These are phyloP conservation scores for Blastobotrys terrestris DNA, from an alignment of 805 yeast genomes.

Conservation along the genomic window DNA sequence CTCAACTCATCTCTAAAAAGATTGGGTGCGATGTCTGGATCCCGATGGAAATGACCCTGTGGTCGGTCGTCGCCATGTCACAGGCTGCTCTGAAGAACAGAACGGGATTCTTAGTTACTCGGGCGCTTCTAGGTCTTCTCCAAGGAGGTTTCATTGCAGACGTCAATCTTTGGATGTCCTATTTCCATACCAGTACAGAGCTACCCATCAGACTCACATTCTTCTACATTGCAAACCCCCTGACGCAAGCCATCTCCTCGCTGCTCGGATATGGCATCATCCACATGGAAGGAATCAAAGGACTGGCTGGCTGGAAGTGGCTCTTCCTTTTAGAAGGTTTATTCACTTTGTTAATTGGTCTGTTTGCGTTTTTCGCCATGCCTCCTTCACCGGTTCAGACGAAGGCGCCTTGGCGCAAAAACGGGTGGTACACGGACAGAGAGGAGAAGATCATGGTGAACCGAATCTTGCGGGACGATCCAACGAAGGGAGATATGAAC, in stretches of 20 bases:
- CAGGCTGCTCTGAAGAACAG: constrained; percentile 27
- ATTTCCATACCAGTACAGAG: constrained; percentile 35
- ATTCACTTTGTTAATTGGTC: constrained; percentile 45
- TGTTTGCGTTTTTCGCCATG: constrained; percentile 40
- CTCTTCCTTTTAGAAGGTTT: constrained; percentile 44
- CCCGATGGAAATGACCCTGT: constrained; percentile 31
- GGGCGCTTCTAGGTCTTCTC: constrained; percentile 36
- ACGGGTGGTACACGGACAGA: constrained; percentile 48
- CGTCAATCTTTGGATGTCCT: constrained; percentile 34
- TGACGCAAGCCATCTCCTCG: constrained; percentile 54
- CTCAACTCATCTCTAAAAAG: constrained; percentile 30
- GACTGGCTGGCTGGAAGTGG: constrained; percentile 45
- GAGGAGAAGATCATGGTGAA: constrained; percentile 56
- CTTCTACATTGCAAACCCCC: constrained; percentile 33
- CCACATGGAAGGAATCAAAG: constrained; percentile 34
- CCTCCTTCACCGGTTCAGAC: constrained; percentile 48
- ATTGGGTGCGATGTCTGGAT: constrained; percentile 34
- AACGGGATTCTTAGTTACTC: constrained; percentile 28
- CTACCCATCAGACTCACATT: constrained; percentile 33
- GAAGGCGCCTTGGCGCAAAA: constrained; percentile 37
- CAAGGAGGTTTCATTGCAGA: constrained; percentile 43
- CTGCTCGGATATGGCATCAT: constrained; percentile 36
- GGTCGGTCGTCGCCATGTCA: constrained; percentile 35
- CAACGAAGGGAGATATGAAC: constrained; percentile 58
- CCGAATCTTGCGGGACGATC: constrained; percentile 56